Percentiles rank a stretch among this genome's conserved stretches.
Conservation (phyloP, 2,329 filamentous ascomycete genomes). For the Ascochyta rabiei region DNA sequence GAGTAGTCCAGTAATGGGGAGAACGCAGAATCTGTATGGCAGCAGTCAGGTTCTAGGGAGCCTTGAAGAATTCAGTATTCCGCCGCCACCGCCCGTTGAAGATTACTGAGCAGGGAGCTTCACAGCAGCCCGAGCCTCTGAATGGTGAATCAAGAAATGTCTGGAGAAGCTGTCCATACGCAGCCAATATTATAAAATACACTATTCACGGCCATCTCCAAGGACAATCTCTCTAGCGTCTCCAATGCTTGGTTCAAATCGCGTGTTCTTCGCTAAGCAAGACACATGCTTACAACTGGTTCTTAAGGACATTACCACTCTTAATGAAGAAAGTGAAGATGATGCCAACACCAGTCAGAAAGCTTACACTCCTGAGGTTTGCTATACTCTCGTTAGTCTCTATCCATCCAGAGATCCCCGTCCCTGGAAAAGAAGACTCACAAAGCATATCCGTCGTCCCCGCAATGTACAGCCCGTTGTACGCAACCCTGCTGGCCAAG, state of each 20-base stretch:
- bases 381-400: not conserved
- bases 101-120: slow-evolving; percentile 3
- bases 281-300: not conserved
- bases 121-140: not conserved
- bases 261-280: too few species aligned
- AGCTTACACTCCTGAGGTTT: not conserved
- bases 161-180: not conserved
- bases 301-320: slow-evolving; percentile 1
- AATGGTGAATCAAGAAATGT: not conserved
- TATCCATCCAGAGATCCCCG: not conserved
- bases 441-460: slow-evolving; percentile 1
- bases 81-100: slow-evolving; percentile 32
- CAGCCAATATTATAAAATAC: not conserved
- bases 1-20: slow-evolving; percentile 32
- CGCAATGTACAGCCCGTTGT: slow-evolving; percentile 1
- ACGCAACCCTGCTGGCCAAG: not conserved
- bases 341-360: not conserved
- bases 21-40: slow-evolving; percentile 17
- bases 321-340: slow-evolving; percentile 12
- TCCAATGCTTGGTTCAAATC: too few species aligned
- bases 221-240: not conserved
- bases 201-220: not conserved
- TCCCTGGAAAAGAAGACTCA: not conserved
- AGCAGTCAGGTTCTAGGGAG: slow-evolving; percentile 28
- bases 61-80: slow-evolving; percentile 44